These are phyloP conservation scores for Debaryomyces singareniensis DNA, from an alignment of 1,139 yeast species.

Conservation along the genomic window DNA sequence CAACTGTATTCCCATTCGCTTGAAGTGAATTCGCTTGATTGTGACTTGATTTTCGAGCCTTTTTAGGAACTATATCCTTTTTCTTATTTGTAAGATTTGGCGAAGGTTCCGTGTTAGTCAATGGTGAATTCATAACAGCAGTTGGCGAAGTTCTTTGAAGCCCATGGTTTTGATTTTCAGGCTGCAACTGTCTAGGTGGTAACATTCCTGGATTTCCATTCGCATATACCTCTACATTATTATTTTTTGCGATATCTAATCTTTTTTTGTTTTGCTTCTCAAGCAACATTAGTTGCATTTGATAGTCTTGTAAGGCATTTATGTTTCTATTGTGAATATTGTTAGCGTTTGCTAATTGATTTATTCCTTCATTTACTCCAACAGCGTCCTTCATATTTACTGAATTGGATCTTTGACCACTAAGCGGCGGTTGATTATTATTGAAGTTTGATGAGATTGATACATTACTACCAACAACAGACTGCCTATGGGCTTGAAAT, in stretches of 20 bases:
- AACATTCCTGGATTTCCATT: conserved; percentile 15
- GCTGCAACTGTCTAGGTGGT: conserved; percentile 12
- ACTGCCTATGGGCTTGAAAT: conserved; percentile 1
- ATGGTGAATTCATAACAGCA: conserved; percentile 23
- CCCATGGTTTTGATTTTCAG: conserved; percentile 6
- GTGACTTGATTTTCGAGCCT: conserved; percentile 31
- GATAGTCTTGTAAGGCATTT: conserved; percentile 63
- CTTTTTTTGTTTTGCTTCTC: conserved; percentile 69
- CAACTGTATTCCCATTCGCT: conserved; percentile 7
- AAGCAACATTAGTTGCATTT: conserved; percentile 64
- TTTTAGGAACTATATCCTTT: conserved; percentile 22
- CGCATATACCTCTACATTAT: conserved; percentile 20
- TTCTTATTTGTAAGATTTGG: conserved; percentile 18
- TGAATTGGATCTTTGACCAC: conserved; percentile 11
- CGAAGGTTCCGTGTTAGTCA: conserved; percentile 29
- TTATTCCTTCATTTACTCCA: no score
- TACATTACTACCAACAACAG: conserved; percentile 5
- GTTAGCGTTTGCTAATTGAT: not conserved
- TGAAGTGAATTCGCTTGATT: conserved; percentile 8
- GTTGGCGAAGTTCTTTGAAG: conserved; percentile 24
- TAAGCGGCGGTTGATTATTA: conserved; percentile 8
- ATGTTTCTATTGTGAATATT: conserved; percentile 18
- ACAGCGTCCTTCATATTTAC: not conserved
- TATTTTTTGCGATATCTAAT: conserved; percentile 42
- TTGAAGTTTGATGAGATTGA: conserved; percentile 7